phyloP scores from a whole-genome alignment of 352 stramenopile species.

The Plasmopara halstedii region DNA sequence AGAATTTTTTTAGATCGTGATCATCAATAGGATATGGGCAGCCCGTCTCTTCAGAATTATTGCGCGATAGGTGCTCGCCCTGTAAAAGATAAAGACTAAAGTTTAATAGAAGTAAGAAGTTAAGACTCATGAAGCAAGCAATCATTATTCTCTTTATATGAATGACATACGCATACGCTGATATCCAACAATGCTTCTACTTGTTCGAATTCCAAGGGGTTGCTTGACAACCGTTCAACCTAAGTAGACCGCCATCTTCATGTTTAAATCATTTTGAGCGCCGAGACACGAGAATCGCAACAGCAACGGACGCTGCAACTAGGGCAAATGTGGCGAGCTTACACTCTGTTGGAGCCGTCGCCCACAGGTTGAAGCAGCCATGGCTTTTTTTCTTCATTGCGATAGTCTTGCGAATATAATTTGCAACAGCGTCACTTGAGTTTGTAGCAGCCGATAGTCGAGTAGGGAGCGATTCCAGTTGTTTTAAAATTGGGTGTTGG shows the following conservation, averaged over 20 bases:
- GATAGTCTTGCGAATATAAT: slow-evolving; percentile 44
- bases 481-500: slow-evolving; percentile 73
- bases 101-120: slow-evolving; percentile 17
- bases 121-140: too few species aligned
- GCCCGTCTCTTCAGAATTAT: slow-evolving; percentile 1
- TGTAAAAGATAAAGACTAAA: slow-evolving; percentile 1
- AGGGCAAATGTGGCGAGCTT: slow-evolving; percentile 28
- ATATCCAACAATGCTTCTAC: too few species aligned
- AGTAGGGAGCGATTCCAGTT: slow-evolving; percentile 62
- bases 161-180: too few species aligned
- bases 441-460: slow-evolving; percentile 58
- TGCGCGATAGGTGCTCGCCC: slow-evolving; percentile 13
- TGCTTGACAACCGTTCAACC: slow-evolving; percentile 3
- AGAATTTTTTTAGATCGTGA: slow-evolving; percentile 15
- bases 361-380: slow-evolving; percentile 6
- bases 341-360: slow-evolving; percentile 14
- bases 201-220: too few species aligned
- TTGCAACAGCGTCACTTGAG: slow-evolving; percentile 43
- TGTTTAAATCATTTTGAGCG: slow-evolving; percentile 24
- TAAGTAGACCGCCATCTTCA: neutral
- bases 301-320: slow-evolving; percentile 25
- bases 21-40: slow-evolving; percentile 22
- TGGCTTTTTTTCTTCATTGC: slow-evolving; percentile 20
- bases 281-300: slow-evolving; percentile 35
- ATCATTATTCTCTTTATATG: too few species aligned